phyloP scores from a whole-genome alignment of 768 basidiomycete species.

The Suillus bovinus region DNA sequence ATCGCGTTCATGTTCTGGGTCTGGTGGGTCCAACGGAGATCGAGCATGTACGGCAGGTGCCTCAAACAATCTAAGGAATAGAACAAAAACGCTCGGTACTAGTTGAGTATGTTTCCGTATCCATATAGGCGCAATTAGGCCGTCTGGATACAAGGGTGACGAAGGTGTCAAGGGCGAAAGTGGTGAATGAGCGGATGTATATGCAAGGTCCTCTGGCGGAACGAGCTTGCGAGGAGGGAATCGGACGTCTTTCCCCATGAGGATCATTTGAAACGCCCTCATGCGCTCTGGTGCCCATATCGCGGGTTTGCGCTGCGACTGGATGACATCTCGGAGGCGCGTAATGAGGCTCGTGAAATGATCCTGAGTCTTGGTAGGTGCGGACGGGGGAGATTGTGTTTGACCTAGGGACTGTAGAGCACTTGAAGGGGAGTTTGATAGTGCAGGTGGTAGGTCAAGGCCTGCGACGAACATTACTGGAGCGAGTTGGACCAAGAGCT shows the following conservation, averaged over 20 bases:
- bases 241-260: constrained; percentile 81
- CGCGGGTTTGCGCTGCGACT: constrained; percentile 58
- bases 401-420: constrained; percentile 16
- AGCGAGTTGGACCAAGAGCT: constrained; percentile 84
- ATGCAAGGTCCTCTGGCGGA: constrained; percentile 55
- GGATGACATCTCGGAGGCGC: constrained; percentile 70
- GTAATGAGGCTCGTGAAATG: constrained; percentile 58
- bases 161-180: constrained; percentile 89
- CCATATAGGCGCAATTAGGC: constrained; percentile 97
- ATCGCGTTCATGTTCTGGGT: constrained; percentile 55
- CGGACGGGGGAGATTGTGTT: constrained; percentile 24
- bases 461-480: constrained; percentile 97
- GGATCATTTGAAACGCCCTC: constrained; percentile 76
- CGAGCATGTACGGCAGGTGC: constrained; percentile 43
- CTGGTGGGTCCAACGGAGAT: constrained; percentile 56
- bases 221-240: constrained; percentile 87
- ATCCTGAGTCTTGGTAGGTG: constrained; percentile 46
- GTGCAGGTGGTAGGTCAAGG: constrained; percentile 44
- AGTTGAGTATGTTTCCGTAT: constrained; percentile 93
- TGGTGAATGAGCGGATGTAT: constrained; percentile 74
- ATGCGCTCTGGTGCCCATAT: constrained; percentile 74
- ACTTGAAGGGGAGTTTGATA: constrained; percentile 17
- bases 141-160: constrained; percentile 92
- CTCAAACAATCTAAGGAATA: constrained; percentile 87
- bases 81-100: constrained; percentile 89